Conservation (phyloP, 495 filamentous ascomycete genomes). For the Xylaria intraflava region DNA sequence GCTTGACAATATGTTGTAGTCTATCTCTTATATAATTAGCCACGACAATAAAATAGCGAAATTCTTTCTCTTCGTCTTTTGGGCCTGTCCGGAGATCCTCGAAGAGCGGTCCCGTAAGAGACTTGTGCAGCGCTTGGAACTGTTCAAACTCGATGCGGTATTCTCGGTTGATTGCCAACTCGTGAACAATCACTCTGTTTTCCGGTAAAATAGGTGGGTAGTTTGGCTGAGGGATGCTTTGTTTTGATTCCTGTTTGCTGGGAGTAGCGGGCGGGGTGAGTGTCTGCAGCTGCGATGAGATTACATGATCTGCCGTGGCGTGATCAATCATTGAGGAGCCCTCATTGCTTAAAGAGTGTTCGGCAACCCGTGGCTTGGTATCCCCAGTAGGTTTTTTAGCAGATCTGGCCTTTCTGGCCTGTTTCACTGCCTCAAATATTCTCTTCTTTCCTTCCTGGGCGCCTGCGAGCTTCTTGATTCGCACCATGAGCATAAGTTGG, state of each 20-base stretch:
- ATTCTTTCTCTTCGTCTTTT: conserved; percentile 59
- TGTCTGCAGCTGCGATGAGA: conserved; percentile 30
- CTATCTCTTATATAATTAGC: conserved; percentile 80
- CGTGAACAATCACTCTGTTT: conserved; percentile 82
- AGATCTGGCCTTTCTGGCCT: conserved; percentile 63
- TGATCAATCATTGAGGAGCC: conserved; percentile 32
- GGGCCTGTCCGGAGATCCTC: conserved; percentile 70
- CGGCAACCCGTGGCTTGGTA: conserved; percentile 57
- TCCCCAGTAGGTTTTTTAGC: conserved; percentile 67
- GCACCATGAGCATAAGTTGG: conserved; percentile 78
- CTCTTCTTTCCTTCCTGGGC: conserved; percentile 72
- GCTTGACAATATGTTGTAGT: conserved; percentile 71
- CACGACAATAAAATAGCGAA: conserved; percentile 61
- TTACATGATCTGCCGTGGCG: conserved; percentile 26
- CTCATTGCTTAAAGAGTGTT: conserved; percentile 29
- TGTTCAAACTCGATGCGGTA: conserved; percentile 52
- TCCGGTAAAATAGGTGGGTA: conserved; percentile 59
- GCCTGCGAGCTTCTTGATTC: conserved; percentile 85
- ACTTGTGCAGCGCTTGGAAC: conserved; percentile 43
- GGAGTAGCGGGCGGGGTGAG: conserved; percentile 38
- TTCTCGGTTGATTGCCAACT: conserved; percentile 84
- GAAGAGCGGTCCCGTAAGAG: conserved; percentile 59
- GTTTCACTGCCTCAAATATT: conserved; percentile 75
- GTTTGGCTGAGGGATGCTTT: conserved; percentile 31
- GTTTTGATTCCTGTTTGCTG: conserved; percentile 31